A percentile compares a stretch with the other conserved stretches of the same genome.
Conservation (phyloP, 2,329 filamentous ascomycete genomes). For the Sclerotinia subarctica region DNA sequence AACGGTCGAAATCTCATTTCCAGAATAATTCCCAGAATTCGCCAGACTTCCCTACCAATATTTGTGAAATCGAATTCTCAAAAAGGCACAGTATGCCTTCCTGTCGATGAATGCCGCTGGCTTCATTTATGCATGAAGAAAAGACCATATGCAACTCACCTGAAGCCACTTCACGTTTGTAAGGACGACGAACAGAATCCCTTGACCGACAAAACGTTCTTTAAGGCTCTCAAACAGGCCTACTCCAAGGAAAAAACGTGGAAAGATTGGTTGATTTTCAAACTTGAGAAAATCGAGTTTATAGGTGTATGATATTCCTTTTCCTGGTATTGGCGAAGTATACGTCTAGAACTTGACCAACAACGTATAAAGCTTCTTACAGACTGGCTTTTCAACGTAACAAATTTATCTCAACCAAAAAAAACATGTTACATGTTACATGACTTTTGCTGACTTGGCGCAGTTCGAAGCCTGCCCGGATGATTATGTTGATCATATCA, state of each 20-base stretch:
- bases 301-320: background rate
- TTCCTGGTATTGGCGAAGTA: background rate
- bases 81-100: background rate
- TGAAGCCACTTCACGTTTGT: background rate
- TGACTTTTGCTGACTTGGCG: background rate
- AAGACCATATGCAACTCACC: background rate
- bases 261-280: background rate
- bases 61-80: background rate
- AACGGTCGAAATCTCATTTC: background rate
- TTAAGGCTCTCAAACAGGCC: background rate
- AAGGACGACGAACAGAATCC: background rate
- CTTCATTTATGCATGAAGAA: constrained; percentile 4
- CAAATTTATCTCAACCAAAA: background rate
- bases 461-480: constrained; percentile 16
- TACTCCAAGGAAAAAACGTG: background rate
- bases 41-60: background rate
- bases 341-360: background rate
- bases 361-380: background rate
- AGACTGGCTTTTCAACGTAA: background rate
- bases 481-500: constrained; percentile 20
- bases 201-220: background rate
- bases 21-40: background rate
- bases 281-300: background rate
- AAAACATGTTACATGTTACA: background rate
- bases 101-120: background rate